Evolutionary conservation across 768 basidiomycete species (phyloP).

Genomic region (Tricholoma sp.): DNA sequence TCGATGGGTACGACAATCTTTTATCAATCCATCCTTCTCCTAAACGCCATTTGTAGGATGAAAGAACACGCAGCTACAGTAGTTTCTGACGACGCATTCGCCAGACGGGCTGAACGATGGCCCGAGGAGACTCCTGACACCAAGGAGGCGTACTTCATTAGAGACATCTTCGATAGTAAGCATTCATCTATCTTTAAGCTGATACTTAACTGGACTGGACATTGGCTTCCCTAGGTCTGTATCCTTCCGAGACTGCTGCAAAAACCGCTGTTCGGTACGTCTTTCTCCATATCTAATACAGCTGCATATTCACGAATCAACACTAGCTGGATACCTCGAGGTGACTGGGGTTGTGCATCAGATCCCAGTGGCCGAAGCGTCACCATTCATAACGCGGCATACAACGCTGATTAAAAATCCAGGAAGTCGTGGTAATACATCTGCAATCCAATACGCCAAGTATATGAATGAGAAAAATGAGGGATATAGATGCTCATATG

Average conservation of each 20-base stretch:
- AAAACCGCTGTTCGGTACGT: constrained; percentile 84
- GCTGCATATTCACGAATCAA: constrained; percentile 7
- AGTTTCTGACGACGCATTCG: constrained; percentile 81
- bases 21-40: background rate
- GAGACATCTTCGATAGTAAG: constrained; percentile 85
- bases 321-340: constrained; percentile 84
- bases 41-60: constrained; percentile 46
- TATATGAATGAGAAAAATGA: constrained; percentile 20
- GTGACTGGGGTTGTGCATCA: constrained; percentile 93
- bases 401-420: constrained; percentile 36
- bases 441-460: constrained; percentile 19
- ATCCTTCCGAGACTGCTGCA: constrained; percentile 83
- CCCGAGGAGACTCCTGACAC: constrained; percentile 82
- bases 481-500: constrained; percentile 13
- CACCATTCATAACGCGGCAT: constrained; percentile 92
- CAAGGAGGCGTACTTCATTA: constrained; percentile 93
- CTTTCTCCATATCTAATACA: constrained; percentile 2
- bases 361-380: constrained; percentile 97
- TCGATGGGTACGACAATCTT: constrained; percentile 67
- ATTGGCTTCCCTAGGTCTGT: constrained; percentile 52
- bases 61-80: constrained; percentile 77
- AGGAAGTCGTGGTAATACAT: constrained; percentile 15
- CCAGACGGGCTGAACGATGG: constrained; percentile 70
- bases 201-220: constrained; percentile 7
- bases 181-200: background rate